These are phyloP conservation scores for Stylonectria norvegica DNA, from an alignment of 2,329 filamentous ascomycete species.

Conservation along the genomic window DNA sequence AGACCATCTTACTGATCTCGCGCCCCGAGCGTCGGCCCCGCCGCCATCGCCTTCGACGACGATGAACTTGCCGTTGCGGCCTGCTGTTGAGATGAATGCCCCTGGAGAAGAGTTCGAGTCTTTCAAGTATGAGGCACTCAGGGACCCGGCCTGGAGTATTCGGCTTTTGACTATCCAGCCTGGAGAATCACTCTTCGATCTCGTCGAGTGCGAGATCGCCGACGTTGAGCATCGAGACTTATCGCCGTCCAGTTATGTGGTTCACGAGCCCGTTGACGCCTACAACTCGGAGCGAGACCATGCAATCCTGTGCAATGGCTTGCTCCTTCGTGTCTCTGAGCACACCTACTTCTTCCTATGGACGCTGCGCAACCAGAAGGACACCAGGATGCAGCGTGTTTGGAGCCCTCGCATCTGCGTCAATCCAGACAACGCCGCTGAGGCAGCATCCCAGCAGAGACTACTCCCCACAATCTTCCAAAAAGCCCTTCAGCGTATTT, in stretches of 20 bases:
- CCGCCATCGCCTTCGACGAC: neutral
- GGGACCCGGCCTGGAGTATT: neutral
- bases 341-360: conserved; percentile 10
- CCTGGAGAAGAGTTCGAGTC: conserved; percentile 1
- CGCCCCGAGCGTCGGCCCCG: neutral
- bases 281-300: conserved; percentile 4
- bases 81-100: neutral
- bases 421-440: conserved; percentile 2
- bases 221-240: neutral
- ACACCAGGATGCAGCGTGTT: conserved; percentile 1
- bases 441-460: conserved; percentile 1
- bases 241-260: conserved; percentile 1
- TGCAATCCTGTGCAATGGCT: conserved; percentile 6
- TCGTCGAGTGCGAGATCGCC: conserved; percentile 5
- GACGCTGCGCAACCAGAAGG: conserved; percentile 4
- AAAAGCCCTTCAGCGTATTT: conserved; percentile 3
- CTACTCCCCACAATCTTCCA: conserved; percentile 4
- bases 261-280: conserved; percentile 7
- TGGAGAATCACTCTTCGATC: conserved; percentile 5
- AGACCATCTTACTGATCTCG: neutral
- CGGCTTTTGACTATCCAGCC: conserved; percentile 3
- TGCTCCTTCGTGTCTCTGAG: conserved; percentile 6
- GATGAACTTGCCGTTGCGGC: neutral
- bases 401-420: conserved; percentile 9
- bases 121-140: conserved; percentile 3